Evolutionary conservation across 2,329 filamentous ascomycete species (phyloP).

Genomic region (Dactylellina drechsleri): DNA sequence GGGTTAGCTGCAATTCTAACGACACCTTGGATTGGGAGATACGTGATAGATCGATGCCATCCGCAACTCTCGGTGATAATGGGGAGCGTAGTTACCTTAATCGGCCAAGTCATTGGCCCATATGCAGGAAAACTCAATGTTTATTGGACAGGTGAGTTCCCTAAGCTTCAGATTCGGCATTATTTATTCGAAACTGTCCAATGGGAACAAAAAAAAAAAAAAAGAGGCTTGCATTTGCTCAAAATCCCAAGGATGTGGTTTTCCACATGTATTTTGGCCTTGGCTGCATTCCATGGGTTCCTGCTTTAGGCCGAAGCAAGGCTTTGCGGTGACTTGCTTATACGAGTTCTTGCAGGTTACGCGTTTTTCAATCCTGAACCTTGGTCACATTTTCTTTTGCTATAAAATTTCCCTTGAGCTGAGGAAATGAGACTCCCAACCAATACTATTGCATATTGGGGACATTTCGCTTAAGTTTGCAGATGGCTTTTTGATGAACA

Average conservation of each 20-base stretch:
- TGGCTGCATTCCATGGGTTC: conserved; percentile 45
- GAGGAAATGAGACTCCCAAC: conserved; percentile 15
- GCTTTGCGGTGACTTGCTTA: conserved; percentile 21
- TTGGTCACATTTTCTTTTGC: neutral
- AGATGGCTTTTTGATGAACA: conserved; percentile 29
- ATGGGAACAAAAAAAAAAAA: conserved; percentile 13
- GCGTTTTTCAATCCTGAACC: neutral
- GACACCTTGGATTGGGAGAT: conserved; percentile 75
- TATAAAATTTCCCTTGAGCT: neutral
- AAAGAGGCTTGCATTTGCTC: conserved; percentile 1
- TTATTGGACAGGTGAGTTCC: conserved; percentile 76
- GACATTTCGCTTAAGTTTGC: conserved; percentile 31
- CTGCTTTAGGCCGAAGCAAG: conserved; percentile 26
- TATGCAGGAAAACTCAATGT: conserved; percentile 74
- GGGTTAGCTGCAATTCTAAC: conserved; percentile 75
- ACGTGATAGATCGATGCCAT: conserved; percentile 75
- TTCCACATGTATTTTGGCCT: conserved; percentile 31
- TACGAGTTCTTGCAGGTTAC: conserved; percentile 20
- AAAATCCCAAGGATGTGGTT: conserved; percentile 26
- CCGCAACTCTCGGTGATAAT: conserved; percentile 75
- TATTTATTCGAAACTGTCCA: neutral
- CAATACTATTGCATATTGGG: conserved; percentile 1
- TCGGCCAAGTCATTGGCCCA: conserved; percentile 74
- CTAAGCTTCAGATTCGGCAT: neutral
- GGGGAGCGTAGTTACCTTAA: conserved; percentile 69